Percentiles rank a stretch among this genome's conserved stretches.
Conservation (phyloP, 2,329 filamentous ascomycete genomes). For the Aspergillus fructus region DNA sequence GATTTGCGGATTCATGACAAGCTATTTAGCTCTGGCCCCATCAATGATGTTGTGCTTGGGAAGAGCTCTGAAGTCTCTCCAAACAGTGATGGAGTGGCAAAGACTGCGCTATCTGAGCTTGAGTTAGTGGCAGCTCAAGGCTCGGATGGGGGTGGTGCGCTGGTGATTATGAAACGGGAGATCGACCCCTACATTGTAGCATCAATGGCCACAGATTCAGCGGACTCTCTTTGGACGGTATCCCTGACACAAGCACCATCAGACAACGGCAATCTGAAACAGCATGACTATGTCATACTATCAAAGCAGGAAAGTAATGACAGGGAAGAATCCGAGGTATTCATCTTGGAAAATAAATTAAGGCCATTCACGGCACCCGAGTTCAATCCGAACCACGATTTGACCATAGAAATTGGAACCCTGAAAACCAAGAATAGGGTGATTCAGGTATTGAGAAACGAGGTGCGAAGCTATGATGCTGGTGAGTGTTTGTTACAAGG, state of each 20-base stretch:
- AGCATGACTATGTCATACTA: conserved; percentile 77
- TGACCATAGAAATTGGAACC: conserved; percentile 80
- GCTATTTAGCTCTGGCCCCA: conserved; percentile 74
- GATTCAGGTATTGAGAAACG: conserved; percentile 81
- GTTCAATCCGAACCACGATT: conserved; percentile 85
- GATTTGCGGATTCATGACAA: conserved; percentile 75
- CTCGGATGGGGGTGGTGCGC: conserved; percentile 60
- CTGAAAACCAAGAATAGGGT: conserved; percentile 79
- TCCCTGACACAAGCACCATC: conserved; percentile 48
- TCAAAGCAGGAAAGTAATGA: conserved; percentile 66
- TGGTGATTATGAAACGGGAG: conserved; percentile 75
- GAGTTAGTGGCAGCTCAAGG: conserved; percentile 57
- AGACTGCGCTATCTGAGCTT: conserved; percentile 37
- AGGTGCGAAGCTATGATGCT: conserved; percentile 87
- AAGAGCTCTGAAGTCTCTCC: conserved; percentile 49
- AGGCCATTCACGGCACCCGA: conserved; percentile 79
- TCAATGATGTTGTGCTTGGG: conserved; percentile 72
- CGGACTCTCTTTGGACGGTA: conserved; percentile 80
- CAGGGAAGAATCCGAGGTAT: conserved; percentile 75
- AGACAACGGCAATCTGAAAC: conserved; percentile 46
- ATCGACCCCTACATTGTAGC: conserved; percentile 72
- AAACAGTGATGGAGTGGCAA: conserved; percentile 48
- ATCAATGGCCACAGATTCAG: conserved; percentile 69
- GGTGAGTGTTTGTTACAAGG: conserved; percentile 53
- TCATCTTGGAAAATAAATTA: conserved; percentile 70